Base-by-base conservation (phyloP, 176 grass and related monocot species). In the Phyllostachys edulis region DNA sequence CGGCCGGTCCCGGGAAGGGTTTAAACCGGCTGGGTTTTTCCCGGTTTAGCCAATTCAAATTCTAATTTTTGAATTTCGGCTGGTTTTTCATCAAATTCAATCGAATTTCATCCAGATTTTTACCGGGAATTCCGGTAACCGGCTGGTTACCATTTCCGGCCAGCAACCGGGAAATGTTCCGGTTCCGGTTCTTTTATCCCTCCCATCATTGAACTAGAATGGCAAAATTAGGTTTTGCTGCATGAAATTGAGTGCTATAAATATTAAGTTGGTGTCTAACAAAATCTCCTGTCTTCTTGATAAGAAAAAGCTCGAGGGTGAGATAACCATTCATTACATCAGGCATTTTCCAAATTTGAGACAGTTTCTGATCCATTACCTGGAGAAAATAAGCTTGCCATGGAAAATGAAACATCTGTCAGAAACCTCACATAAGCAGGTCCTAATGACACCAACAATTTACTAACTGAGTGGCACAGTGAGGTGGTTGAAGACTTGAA, bases 401-500 rank as follows among this genome's bases (percentile, higher is more conserved):
- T 72, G 37, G 36, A 84, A 69, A 78, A 60, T 37, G 47, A 23
- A 60, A 62, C 51, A 12, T 13, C 40, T 80, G 49, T 66, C 61
- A 80, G 20, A 84, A 73, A 73, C 42, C 44, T 83, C 41, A 56
- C 47, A 65, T 75, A 69, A 67, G 23, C 17, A 57, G 61, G 50
- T 60, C 21, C 21, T 68, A 61, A 32, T 79, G 82, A 85, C 61
- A 85, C 69, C 38, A 77, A 45, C 29, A 84, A 89, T 85, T 60
- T 85, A 67, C 76, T 75, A 85, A 49, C 37, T 64, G 44, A 82
- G 24, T 9, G 6, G 59, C 64, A 69, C 75, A 64, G 64, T 66
- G 65, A 71, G 46, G 78, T 90, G 56, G 83, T 86, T 72, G 88
- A 63, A 69, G 72, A 68, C 75, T 61, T 75, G 52, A 59, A 15